phyloP scores from a whole-genome alignment of 352 stramenopile species.

The Peronosclerospora sorghi region DNA sequence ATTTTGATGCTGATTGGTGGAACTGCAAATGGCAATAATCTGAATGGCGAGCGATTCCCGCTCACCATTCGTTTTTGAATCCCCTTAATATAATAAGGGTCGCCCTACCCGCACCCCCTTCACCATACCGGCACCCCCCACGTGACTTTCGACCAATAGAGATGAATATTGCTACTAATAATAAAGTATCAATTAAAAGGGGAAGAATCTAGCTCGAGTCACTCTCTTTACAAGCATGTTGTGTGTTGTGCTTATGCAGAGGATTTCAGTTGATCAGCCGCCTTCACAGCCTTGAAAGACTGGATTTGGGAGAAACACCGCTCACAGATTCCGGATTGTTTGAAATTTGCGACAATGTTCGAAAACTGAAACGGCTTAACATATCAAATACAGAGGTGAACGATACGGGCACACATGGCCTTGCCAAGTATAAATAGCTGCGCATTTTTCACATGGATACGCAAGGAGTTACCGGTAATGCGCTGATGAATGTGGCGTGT shows the following conservation, averaged over 20 bases:
- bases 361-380: constrained; percentile 38
- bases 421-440: constrained; percentile 39
- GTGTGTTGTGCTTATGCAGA: constrained; percentile 12
- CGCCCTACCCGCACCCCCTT: no score
- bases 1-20: no score
- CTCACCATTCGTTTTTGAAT: no score
- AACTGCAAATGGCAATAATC: no score
- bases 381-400: constrained; percentile 65
- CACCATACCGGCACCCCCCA: no score
- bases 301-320: constrained; percentile 46
- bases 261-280: constrained; percentile 65
- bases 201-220: neutral
- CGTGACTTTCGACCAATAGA: no score
- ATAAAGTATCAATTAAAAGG: no score
- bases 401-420: constrained; percentile 35
- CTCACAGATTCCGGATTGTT: constrained; percentile 49
- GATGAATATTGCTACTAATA: no score
- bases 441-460: constrained; percentile 57
- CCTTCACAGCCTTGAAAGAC: constrained; percentile 34
- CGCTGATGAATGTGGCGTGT: constrained; percentile 39
- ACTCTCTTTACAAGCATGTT: neutral
- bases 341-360: constrained; percentile 41
- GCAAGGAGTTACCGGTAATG: constrained; percentile 47
- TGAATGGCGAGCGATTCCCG: no score
- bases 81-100: no score